These are phyloP conservation scores for Cyberlindnera suaveolens DNA, from an alignment of 805 yeast species.

Conservation along the genomic window DNA sequence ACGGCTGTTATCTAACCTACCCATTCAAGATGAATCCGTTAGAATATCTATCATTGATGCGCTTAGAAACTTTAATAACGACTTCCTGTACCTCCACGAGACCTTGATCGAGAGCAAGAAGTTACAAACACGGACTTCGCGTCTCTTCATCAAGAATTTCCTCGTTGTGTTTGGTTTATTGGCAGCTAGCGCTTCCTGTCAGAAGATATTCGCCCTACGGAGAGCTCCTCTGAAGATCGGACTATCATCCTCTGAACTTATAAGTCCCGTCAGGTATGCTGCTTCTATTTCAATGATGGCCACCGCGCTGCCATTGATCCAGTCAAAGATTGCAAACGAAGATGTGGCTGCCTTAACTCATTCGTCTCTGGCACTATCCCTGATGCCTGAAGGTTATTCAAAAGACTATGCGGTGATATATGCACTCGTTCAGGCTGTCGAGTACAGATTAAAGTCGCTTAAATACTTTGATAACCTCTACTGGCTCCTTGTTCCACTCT, in stretches of 20 bases:
- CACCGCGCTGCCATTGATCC: conserved; percentile 5
- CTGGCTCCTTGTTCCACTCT: conserved; percentile 15
- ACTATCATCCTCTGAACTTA: background rate
- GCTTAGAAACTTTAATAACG: conserved; percentile 3
- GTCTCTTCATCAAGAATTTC: conserved; percentile 8
- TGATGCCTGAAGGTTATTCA: conserved; percentile 11
- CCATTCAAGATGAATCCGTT: conserved; percentile 3
- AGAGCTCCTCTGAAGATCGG: background rate
- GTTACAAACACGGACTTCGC: conserved; percentile 2
- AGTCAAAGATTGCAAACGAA: conserved; percentile 1
- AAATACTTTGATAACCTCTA: background rate
- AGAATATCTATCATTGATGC: conserved; percentile 7
- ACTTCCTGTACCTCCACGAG: conserved; percentile 1
- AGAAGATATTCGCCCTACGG: conserved; percentile 2
- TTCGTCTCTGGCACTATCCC: conserved; percentile 2
- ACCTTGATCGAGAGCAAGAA: background rate
- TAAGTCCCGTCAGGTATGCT: conserved; percentile 1
- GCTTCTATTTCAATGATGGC: conserved; percentile 1
- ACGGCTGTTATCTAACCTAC: conserved; percentile 6
- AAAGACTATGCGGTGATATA: conserved; percentile 13
- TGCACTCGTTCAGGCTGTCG: conserved; percentile 8
- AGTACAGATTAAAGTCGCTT: conserved; percentile 3
- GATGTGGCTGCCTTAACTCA: background rate
- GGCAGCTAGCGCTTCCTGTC: conserved; percentile 1
- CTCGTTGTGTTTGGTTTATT: conserved; percentile 8